A percentile compares a stretch with the other conserved stretches of the same genome.
Evolutionary conservation across 305 asterid species (phyloP).

Genomic region (Fraxinus baroniana): DNA sequence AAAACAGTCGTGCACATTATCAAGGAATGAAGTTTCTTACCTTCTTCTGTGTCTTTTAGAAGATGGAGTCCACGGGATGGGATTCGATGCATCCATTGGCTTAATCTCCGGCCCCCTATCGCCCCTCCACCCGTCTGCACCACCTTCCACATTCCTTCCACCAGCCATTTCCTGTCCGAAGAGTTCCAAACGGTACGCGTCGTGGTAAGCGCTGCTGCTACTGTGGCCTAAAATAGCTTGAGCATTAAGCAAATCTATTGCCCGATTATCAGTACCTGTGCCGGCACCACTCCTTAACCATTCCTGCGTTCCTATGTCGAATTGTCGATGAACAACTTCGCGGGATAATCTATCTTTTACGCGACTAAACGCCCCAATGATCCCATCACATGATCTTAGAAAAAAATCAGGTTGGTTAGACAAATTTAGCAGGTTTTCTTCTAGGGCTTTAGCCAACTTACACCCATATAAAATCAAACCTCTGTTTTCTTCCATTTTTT

Average conservation of each 20-base stretch:
- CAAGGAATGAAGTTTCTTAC: constrained; percentile 37
- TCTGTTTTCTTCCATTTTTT: constrained; percentile 45
- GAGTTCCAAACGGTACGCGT: constrained; percentile 20
- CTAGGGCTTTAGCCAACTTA: constrained; percentile 49
- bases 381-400: constrained; percentile 46
- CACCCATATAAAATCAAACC: constrained; percentile 44
- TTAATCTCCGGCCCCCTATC: background rate
- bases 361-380: constrained; percentile 41
- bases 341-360: constrained; percentile 34
- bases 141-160: constrained; percentile 14
- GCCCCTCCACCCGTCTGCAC: background rate
- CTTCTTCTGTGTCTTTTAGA: constrained; percentile 46
- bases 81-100: constrained; percentile 28
- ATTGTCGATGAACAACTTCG: constrained; percentile 4
- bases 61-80: constrained; percentile 29
- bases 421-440: constrained; percentile 41
- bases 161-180: constrained; percentile 12
- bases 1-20: constrained; percentile 2
- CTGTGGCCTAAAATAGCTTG: constrained; percentile 12
- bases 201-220: background rate
- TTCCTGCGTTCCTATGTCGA: constrained; percentile 33
- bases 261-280: background rate
- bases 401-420: constrained; percentile 41
- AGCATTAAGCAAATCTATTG: constrained; percentile 35
- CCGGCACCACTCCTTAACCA: constrained; percentile 37